Evolutionary conservation across 176 grass and related monocot genomes (phyloP).

Genomic region (Carex pumila): DNA sequence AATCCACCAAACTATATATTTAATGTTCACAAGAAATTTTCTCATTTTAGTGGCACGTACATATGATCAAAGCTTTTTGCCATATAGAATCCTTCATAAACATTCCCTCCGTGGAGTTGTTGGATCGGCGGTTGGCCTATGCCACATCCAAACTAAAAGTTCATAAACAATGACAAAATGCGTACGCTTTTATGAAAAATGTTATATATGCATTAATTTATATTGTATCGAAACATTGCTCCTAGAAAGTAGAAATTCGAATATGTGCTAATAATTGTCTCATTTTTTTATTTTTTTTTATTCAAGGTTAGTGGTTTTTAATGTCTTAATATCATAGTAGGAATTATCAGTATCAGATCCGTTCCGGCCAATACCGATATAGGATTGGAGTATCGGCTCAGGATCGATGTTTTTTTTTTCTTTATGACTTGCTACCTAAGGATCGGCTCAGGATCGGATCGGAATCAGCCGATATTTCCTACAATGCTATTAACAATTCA

Average conservation of each 20-base stretch:
- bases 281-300: not conserved
- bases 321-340: too few species aligned
- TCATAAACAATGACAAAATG: conserved; percentile 4
- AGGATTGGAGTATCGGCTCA: too few species aligned
- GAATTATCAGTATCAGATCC: too few species aligned
- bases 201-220: not conserved
- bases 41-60: not conserved
- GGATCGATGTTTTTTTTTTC: too few species aligned
- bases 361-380: too few species aligned
- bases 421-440: too few species aligned
- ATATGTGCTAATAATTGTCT: not conserved
- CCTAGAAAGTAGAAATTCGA: not conserved
- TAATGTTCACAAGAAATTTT: too few species aligned
- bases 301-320: too few species aligned
- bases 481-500: too few species aligned
- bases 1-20: too few species aligned
- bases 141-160: conserved; percentile 33
- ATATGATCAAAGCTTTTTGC: not conserved
- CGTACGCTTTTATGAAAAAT: not conserved
- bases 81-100: not conserved
- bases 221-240: not conserved
- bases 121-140: conserved; percentile 31
- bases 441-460: too few species aligned
- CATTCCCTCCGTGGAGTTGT: conserved; percentile 11
- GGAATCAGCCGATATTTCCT: too few species aligned